Evolutionary conservation across 305 asterid genomes (phyloP).

Genomic region (Solanum aculeatissimum): DNA sequence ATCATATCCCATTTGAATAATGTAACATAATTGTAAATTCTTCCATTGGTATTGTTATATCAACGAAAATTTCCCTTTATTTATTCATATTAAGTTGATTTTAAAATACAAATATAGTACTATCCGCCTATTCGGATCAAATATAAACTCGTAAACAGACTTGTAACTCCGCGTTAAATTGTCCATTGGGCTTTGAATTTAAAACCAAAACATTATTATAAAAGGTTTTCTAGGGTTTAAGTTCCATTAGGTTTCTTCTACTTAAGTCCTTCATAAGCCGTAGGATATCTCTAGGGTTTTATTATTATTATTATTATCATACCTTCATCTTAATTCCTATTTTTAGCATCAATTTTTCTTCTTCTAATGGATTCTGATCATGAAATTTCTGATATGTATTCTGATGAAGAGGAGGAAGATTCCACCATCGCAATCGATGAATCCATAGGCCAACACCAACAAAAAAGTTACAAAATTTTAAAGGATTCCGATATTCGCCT

Average conservation of each 20-base stretch:
- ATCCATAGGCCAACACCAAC: neutral
- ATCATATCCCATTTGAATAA: no score
- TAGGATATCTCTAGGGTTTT: neutral
- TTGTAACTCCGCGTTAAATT: neutral
- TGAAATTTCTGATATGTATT: neutral
- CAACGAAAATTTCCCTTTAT: no score
- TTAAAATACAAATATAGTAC: no score
- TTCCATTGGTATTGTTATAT: no score
- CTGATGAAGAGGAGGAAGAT: neutral
- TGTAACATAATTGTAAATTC: no score
- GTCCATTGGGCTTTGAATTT: neutral
- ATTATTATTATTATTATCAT: neutral
- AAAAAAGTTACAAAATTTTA: neutral
- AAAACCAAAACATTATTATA: neutral
- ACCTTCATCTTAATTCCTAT: neutral
- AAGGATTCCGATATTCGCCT: neutral
- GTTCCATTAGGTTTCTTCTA: neutral
- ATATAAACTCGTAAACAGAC: neutral
- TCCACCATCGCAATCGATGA: neutral
- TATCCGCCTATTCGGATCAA: no score
- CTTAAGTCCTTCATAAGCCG: neutral
- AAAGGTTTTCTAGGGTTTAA: neutral
- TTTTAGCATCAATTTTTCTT: neutral
- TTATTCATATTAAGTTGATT: no score
- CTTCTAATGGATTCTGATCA: neutral